Base-by-base conservation (phyloP, 176 grass and related monocot genomes). In the Carex kokanica region DNA sequence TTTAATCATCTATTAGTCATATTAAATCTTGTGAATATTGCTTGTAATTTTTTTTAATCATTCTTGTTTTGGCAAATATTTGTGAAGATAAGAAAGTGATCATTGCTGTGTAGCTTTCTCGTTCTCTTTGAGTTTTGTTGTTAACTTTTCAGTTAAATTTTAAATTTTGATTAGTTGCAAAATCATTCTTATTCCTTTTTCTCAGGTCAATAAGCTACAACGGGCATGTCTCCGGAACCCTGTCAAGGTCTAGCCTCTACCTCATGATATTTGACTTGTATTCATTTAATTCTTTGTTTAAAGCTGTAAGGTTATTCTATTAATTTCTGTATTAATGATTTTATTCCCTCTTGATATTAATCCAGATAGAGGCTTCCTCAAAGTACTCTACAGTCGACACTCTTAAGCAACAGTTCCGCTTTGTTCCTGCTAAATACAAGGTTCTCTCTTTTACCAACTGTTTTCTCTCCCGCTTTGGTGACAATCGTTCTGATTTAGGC, bases 381-480 rank as follows among this genome's bases (percentile, higher is more conserved):
- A 98, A 98, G 86, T 98, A 98, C 86, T 98, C 95, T 72, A 93
- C 90, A 25, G 92, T 98, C 21, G 92, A 93, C 68, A 94, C 92
- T 55, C 92, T 98, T 79, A 93, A 86, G 81, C 92, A 98, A 81
- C 90, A 94, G 32, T 91, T 86, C 31, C 83, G 81, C 57, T 80
- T 98, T 13, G 83, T 93, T 86, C 90, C 95, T 86, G 89, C 92
- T 70, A 86, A 87, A 29, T 88, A 91, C 79, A 94, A 98, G 95
- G 92, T 94, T 64, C 38, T 85, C 16, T 51, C 12, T 79, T 80
- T 49, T 16, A 66, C 9, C 18, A 54, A 55, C 45, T 54, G 13
- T 45, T 54, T 52, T 77, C 21, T 53, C 32, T 34, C 32, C 3
- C 32, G 32, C 32, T 34, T 13, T 5, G 24, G 10, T 41, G 17